Evolutionary conservation across 805 yeast species (phyloP).

Genomic region (Cyberlindnera bimundalis): DNA sequence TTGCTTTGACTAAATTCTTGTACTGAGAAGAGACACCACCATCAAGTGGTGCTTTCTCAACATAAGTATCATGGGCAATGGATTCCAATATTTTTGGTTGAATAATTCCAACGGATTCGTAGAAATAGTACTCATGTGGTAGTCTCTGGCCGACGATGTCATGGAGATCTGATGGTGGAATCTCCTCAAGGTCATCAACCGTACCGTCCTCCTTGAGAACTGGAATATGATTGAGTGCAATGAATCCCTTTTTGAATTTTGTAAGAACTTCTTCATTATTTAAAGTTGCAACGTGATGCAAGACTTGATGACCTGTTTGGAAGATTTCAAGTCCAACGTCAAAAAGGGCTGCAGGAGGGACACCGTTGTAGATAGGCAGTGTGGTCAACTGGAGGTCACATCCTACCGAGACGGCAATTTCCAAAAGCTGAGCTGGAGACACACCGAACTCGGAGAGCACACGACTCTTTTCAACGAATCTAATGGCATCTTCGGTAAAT

Average conservation of each 20-base stretch:
- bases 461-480: slow-evolving; percentile 56
- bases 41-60: slow-evolving; percentile 66
- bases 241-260: slow-evolving; percentile 61
- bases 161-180: slow-evolving; percentile 70
- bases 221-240: slow-evolving; percentile 70
- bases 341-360: slow-evolving; percentile 28
- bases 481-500: slow-evolving; percentile 56
- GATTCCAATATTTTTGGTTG: slow-evolving; percentile 63
- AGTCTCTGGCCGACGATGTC: slow-evolving; percentile 79
- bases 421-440: slow-evolving; percentile 65
- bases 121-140: slow-evolving; percentile 82
- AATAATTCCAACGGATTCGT: slow-evolving; percentile 72
- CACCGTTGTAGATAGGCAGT: slow-evolving; percentile 42
- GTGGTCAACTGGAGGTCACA: slow-evolving; percentile 68
- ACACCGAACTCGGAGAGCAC: slow-evolving; percentile 60
- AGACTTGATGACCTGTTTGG: slow-evolving; percentile 41
- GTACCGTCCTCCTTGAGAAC: slow-evolving; percentile 65
- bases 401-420: slow-evolving; percentile 75
- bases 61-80: slow-evolving; percentile 57
- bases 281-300: slow-evolving; percentile 45
- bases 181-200: slow-evolving; percentile 45
- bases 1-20: slow-evolving; percentile 46
- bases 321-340: slow-evolving; percentile 38
- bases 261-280: slow-evolving; percentile 44
- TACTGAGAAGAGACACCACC: slow-evolving; percentile 57